Evolutionary conservation across 2,329 filamentous ascomycete genomes (phyloP).

Genomic region (Aspergillus sp.): DNA sequence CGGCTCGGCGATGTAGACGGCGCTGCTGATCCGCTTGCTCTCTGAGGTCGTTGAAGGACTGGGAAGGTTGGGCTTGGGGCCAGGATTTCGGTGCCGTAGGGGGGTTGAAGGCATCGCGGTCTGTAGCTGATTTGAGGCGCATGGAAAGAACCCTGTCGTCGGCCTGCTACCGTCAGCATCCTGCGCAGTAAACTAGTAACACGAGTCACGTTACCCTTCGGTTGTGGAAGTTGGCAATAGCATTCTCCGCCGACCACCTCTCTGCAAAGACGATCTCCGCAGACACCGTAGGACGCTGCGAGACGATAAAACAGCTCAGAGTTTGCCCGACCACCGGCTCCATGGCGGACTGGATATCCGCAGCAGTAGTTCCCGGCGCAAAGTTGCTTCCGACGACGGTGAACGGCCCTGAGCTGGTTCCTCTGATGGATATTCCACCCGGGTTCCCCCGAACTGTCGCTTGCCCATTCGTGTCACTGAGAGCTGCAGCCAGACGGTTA

Average conservation of each 20-base stretch:
- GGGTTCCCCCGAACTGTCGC: constrained; percentile 23
- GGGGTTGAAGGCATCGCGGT: constrained; percentile 7
- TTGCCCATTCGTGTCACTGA: constrained; percentile 21
- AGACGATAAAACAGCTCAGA: constrained; percentile 44
- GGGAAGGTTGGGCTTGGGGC: constrained; percentile 1
- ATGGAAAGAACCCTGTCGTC: constrained; percentile 53
- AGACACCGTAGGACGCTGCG: constrained; percentile 48
- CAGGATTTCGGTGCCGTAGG: background rate
- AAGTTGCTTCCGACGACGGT: constrained; percentile 55
- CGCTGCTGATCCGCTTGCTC: constrained; percentile 34
- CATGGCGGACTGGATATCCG: constrained; percentile 55
- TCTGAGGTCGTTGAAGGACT: constrained; percentile 26
- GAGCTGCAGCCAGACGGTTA: constrained; percentile 23
- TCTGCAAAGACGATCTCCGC: constrained; percentile 52
- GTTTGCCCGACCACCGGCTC: constrained; percentile 44
- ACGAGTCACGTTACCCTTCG: too few species aligned
- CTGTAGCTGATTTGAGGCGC: constrained; percentile 37
- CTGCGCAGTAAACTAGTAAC: too few species aligned
- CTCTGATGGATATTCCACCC: constrained; percentile 46
- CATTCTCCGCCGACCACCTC: constrained; percentile 47
- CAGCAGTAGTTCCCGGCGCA: constrained; percentile 55
- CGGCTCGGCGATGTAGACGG: constrained; percentile 24
- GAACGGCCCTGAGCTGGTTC: constrained; percentile 44
- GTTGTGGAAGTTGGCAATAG: constrained; percentile 54
- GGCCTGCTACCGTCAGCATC: constrained; percentile 35